phyloP scores from a whole-genome alignment of 768 basidiomycete species.

The Dioszegia hungarica region DNA sequence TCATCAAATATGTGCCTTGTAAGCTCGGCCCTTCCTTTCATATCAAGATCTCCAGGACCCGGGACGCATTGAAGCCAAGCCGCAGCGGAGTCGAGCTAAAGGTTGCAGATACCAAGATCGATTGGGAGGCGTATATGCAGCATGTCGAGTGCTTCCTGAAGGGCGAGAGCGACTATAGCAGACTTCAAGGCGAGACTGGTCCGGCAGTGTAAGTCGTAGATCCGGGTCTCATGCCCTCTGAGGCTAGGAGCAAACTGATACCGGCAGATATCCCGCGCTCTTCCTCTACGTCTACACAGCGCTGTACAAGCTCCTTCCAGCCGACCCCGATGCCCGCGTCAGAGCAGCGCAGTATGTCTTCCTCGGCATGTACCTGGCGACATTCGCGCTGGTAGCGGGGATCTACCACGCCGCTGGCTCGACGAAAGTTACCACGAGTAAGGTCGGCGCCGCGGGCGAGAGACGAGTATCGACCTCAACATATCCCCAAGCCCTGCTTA shows the following conservation, averaged over 20 bases:
- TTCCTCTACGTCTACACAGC: constrained; percentile 77
- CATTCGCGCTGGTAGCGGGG: constrained; percentile 61
- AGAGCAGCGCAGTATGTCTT: constrained; percentile 72
- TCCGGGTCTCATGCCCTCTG: neutral
- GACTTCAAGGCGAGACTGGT: constrained; percentile 83
- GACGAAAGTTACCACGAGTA: constrained; percentile 48
- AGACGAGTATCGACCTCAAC: constrained; percentile 31
- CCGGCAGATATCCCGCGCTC: constrained; percentile 90
- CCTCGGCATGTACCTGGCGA: constrained; percentile 64
- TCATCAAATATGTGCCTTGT: constrained; percentile 81
- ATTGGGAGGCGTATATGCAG: constrained; percentile 93
- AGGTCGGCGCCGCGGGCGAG: no score
- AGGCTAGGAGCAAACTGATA: neutral
- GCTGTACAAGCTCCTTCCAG: constrained; percentile 58
- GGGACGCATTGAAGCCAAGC: neutral
- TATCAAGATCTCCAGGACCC: neutral
- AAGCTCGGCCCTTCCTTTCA: constrained; percentile 44
- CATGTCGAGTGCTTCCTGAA: constrained; percentile 72
- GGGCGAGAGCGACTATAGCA: constrained; percentile 76
- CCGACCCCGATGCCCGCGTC: constrained; percentile 53
- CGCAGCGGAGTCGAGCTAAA: neutral
- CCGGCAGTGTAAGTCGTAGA: constrained; percentile 67
- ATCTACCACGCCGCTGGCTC: constrained; percentile 56
- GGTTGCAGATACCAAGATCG: constrained; percentile 93
- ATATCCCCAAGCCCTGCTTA: constrained; percentile 51